phyloP scores from a whole-genome alignment of 192 early-diverging fungal species.

The Chytriomyces sp. region DNA sequence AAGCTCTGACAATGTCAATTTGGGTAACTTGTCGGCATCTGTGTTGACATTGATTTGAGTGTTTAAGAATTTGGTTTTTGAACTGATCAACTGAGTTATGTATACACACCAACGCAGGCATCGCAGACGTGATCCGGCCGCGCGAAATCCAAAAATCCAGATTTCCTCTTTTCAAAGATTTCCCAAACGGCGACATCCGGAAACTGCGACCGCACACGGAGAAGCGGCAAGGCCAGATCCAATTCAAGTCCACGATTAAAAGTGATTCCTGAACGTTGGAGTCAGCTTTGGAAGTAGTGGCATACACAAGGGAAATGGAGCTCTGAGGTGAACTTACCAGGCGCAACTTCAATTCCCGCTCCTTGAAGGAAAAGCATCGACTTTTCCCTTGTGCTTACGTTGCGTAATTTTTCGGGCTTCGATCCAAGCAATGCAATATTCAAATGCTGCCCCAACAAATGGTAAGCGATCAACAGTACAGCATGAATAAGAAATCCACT shows the following conservation, averaged over 20 bases:
- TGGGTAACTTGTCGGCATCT: slow-evolving; percentile 12
- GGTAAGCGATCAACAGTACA: not conserved
- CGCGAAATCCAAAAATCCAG: slow-evolving; percentile 26
- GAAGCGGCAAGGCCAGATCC: slow-evolving; percentile 4
- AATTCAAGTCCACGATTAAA: slow-evolving; percentile 11
- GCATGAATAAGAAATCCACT: not conserved
- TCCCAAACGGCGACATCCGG: slow-evolving; percentile 26
- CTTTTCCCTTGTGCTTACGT: slow-evolving; percentile 35
- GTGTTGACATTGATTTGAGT: not conserved
- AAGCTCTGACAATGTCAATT: not conserved
- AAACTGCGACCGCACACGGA: not conserved
- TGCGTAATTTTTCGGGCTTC: slow-evolving; percentile 16
- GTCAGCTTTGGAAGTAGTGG: not conserved
- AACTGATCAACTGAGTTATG: not conserved
- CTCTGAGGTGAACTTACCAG: slow-evolving; percentile 20
- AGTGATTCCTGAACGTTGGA: slow-evolving; percentile 21
- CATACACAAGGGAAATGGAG: no score
- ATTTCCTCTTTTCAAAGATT: slow-evolving; percentile 28
- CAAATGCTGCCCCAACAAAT: slow-evolving; percentile 7
- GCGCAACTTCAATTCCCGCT: slow-evolving; percentile 39
- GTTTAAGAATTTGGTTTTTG: not conserved
- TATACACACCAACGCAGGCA: slow-evolving; percentile 20
- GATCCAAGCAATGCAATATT: slow-evolving; percentile 29
- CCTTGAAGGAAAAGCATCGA: slow-evolving; percentile 25
- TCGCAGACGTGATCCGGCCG: slow-evolving; percentile 7